These are phyloP conservation scores for Casuarina equisetifolia DNA, from an alignment of 306 rosid genomes.

Conservation along the genomic window DNA sequence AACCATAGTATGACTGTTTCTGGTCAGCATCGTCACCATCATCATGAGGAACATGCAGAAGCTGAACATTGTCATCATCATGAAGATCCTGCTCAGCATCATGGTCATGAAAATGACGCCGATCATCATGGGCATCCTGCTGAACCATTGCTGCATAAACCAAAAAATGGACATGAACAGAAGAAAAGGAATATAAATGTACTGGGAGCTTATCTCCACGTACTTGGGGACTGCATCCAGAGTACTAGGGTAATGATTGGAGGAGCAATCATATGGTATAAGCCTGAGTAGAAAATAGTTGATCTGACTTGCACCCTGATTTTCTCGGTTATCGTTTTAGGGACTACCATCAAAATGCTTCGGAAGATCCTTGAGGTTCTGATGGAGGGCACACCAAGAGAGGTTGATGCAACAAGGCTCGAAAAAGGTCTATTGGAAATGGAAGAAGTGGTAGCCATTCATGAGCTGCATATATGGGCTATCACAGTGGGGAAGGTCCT, in stretches of 20 bases:
- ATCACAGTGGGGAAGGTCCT: constrained; percentile 74
- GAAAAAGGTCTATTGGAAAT: constrained; percentile 60
- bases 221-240: constrained; percentile 73
- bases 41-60: constrained; percentile 20
- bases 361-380: constrained; percentile 69
- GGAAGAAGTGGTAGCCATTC: constrained; percentile 77
- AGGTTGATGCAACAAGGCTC: constrained; percentile 67
- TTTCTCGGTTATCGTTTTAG: constrained; percentile 64
- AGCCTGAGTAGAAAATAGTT: constrained; percentile 64
- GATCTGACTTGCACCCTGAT: constrained; percentile 69
- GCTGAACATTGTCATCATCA: constrained; percentile 24
- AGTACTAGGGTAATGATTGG: constrained; percentile 83
- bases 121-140: constrained; percentile 28
- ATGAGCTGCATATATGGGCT: constrained; percentile 83
- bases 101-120: constrained; percentile 26
- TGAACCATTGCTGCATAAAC: constrained; percentile 49
- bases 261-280: constrained; percentile 71
- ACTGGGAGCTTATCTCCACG: constrained; percentile 80
- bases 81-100: constrained; percentile 23
- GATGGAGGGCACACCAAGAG: constrained; percentile 82
- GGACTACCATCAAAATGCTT: constrained; percentile 65
- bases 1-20: constrained; percentile 48
- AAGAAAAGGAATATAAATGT: constrained; percentile 60
- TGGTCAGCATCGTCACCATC: constrained; percentile 35
- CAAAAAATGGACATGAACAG: constrained; percentile 33